Evolutionary conservation across 2,329 filamentous ascomycete genomes (phyloP).

Genomic region (Scytalidium lignicola): DNA sequence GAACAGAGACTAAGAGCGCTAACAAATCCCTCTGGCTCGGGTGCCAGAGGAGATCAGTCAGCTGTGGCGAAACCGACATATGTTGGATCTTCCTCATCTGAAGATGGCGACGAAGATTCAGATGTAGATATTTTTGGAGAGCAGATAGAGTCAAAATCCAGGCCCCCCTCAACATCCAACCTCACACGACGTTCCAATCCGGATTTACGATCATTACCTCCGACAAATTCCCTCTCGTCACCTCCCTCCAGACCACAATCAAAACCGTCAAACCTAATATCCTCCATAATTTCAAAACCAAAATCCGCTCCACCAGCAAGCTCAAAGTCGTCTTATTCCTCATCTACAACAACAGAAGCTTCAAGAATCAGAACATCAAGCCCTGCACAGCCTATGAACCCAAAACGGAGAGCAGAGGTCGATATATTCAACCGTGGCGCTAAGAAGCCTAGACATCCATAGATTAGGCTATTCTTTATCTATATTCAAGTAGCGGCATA

Average conservation of each 20-base stretch:
- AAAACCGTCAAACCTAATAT: slow-evolving; percentile 10
- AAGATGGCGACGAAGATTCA: slow-evolving; percentile 13
- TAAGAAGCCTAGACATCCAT: slow-evolving; percentile 10
- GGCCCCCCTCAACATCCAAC: background rate
- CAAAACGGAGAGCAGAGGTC: slow-evolving; percentile 15
- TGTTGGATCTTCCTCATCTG: slow-evolving; percentile 18
- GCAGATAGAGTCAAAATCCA: background rate
- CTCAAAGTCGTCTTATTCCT: background rate
- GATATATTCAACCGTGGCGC: slow-evolving; percentile 21
- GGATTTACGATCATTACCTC: slow-evolving; percentile 1
- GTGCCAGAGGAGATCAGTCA: slow-evolving; percentile 2
- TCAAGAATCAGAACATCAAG: slow-evolving; percentile 3
- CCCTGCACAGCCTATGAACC: slow-evolving; percentile 16
- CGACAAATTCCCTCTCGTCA: slow-evolving; percentile 2
- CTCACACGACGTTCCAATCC: background rate
- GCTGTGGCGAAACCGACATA: slow-evolving; percentile 9
- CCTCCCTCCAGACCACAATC: slow-evolving; percentile 1
- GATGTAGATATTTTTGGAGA: slow-evolving; percentile 21
- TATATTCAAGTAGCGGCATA: background rate
- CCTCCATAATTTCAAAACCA: slow-evolving; percentile 8
- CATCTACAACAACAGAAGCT: background rate
- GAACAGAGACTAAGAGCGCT: slow-evolving; percentile 27
- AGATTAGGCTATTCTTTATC: background rate
- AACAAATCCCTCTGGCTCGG: slow-evolving; percentile 9
- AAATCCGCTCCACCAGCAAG: background rate